Evolutionary conservation across 139 green algal species (phyloP).

Genomic region (Coelastrella sp.): DNA sequence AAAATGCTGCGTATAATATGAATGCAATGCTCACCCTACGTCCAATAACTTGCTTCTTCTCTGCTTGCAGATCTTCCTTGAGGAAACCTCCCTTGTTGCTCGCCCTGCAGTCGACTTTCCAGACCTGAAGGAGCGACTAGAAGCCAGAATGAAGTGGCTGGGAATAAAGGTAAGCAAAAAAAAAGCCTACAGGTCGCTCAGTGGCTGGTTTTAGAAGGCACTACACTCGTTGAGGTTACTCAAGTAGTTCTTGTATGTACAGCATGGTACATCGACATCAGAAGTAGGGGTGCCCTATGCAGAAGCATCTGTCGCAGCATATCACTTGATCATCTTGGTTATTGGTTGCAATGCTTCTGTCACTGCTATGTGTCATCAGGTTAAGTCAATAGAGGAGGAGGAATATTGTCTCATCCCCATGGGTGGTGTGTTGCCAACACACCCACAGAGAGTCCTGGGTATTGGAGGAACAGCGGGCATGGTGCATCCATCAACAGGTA

Average conservation of each 20-base stretch:
- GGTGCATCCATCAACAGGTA: constrained; percentile 93
- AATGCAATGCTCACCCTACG: no score
- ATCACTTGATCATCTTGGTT: no score
- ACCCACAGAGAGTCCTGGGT: constrained; percentile 96
- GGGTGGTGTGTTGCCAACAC: constrained; percentile 92
- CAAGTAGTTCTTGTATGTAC: no score
- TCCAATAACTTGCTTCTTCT: not conserved
- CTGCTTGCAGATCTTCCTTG: constrained; percentile 79
- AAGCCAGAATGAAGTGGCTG: constrained; percentile 84
- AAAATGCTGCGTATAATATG: no score
- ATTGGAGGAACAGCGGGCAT: constrained; percentile 96
- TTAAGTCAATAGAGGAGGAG: constrained; percentile 91
- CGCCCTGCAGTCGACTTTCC: constrained; percentile 89
- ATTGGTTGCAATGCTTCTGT: no score
- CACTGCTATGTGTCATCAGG: constrained; percentile 68
- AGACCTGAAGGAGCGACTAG: constrained; percentile 92
- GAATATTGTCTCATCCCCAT: constrained; percentile 99
- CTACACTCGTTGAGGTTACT: no score
- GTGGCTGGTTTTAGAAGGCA: no score
- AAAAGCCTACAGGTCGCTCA: not conserved
- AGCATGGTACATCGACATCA: no score
- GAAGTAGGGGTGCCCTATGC: no score
- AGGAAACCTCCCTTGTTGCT: constrained; percentile 97
- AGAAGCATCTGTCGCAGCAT: no score
- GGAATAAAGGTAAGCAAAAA: constrained; percentile 77